Evolutionary conservation across 768 basidiomycete genomes (phyloP).

Genomic region (Lactarius trivialis): DNA sequence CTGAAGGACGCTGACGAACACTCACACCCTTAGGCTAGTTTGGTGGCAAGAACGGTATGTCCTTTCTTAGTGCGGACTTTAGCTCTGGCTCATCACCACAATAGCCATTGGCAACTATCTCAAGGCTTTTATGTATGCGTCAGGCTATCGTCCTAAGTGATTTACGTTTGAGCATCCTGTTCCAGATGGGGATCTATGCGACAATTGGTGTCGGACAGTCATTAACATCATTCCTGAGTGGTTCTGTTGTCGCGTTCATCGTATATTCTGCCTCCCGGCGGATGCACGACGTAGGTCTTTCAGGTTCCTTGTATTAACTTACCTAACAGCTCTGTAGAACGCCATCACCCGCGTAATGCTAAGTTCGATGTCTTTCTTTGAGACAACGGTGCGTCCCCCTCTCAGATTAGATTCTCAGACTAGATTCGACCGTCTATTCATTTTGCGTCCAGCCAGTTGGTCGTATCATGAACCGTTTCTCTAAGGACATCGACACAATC

Average conservation of each 20-base stretch:
- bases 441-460: slow-evolving; percentile 55
- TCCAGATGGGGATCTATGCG: slow-evolving; percentile 78
- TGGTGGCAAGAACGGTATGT: slow-evolving; percentile 73
- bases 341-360: slow-evolving; percentile 68
- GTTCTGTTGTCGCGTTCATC: slow-evolving; percentile 54
- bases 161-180: background rate
- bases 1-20: slow-evolving; percentile 12
- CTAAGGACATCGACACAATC: slow-evolving; percentile 79
- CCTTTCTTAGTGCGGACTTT: background rate
- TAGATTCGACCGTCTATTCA: slow-evolving; percentile 10
- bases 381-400: slow-evolving; percentile 56
- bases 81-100: slow-evolving; percentile 17
- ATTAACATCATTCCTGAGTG: slow-evolving; percentile 60
- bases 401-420: background rate
- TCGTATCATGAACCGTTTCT: slow-evolving; percentile 85
- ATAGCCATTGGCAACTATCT: slow-evolving; percentile 48
- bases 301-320: background rate
- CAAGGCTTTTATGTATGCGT: slow-evolving; percentile 65
- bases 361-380: slow-evolving; percentile 88
- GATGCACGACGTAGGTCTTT: slow-evolving; percentile 47
- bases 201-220: slow-evolving; percentile 67
- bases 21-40: slow-evolving; percentile 48
- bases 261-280: slow-evolving; percentile 72
- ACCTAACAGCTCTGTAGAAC: slow-evolving; percentile 31
- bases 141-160: background rate